Conservation (phyloP, 2,329 filamentous ascomycete genomes). For the Penicillium hordei region DNA sequence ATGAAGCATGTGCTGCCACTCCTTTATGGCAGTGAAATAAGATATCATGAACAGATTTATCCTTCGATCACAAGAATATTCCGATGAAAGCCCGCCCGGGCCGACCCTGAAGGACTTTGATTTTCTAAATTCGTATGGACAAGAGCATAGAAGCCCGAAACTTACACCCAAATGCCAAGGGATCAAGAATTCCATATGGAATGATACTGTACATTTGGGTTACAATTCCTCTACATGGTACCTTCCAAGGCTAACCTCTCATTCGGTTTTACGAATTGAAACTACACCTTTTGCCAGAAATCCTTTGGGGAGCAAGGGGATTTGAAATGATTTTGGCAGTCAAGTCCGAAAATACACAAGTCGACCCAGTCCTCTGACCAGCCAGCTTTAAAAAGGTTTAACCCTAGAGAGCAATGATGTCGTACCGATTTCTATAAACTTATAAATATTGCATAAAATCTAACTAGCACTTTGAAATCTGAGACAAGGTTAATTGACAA, state of each 20-base stretch:
- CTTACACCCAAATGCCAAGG: not conserved
- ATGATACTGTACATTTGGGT: conserved; percentile 1
- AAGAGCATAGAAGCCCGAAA: not conserved
- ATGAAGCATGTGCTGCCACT: not conserved
- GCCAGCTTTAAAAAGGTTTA: not conserved
- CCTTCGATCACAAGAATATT: not conserved
- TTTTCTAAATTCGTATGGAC: not conserved
- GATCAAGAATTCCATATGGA: conserved; percentile 1
- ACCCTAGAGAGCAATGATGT: not conserved
- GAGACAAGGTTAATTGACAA: conserved; percentile 7
- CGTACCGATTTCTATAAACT: not conserved
- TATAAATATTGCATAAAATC: not conserved
- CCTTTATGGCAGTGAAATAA: not conserved
- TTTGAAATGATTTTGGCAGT: not conserved
- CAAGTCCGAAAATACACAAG: too few species aligned
- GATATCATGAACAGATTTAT: not conserved
- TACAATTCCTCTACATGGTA: not conserved
- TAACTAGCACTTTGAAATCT: not conserved
- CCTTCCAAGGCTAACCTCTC: not conserved
- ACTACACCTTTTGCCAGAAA: not conserved
- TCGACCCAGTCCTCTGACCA: not conserved
- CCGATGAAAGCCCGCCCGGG: not conserved
- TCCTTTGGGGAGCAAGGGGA: conserved; percentile 2
- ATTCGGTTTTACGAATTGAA: not conserved
- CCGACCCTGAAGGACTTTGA: not conserved